Evolutionary conservation across 352 stramenopile species (phyloP).

Genomic region (Plasmopara viticola): DNA sequence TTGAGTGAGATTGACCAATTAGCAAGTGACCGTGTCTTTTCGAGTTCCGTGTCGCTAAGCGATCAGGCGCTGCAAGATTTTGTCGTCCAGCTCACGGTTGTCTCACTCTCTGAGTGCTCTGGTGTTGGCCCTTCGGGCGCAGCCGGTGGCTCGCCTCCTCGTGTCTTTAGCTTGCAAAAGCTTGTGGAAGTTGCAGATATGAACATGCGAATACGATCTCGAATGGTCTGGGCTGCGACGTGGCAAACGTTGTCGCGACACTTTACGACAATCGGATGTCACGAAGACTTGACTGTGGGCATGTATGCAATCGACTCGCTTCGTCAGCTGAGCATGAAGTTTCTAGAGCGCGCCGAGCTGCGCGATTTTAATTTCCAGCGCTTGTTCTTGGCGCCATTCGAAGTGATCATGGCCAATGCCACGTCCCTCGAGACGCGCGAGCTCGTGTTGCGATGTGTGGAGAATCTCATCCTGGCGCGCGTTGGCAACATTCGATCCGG

Average conservation of each 20-base stretch:
- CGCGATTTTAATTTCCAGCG: slow-evolving; percentile 99
- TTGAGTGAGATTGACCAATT: slow-evolving; percentile 80
- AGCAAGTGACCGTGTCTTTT: slow-evolving; percentile 89
- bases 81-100: slow-evolving; percentile 84
- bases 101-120: slow-evolving; percentile 88
- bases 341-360: slow-evolving; percentile 97
- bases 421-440: slow-evolving; percentile 82
- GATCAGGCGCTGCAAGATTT: slow-evolving; percentile 85
- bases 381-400: slow-evolving; percentile 97
- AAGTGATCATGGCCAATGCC: slow-evolving; percentile 88
- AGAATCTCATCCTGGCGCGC: slow-evolving; percentile 89
- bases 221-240: slow-evolving; percentile 97
- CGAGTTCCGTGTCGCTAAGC: slow-evolving; percentile 75
- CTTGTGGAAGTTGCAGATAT: slow-evolving; percentile 99
- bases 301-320: slow-evolving; percentile 99
- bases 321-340: slow-evolving; percentile 99
- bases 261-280: slow-evolving; percentile 95
- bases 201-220: slow-evolving; percentile 96
- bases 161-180: slow-evolving; percentile 98
- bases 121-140: slow-evolving; percentile 30
- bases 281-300: slow-evolving; percentile 94
- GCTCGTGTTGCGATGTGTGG: slow-evolving; percentile 87
- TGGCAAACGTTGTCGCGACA: slow-evolving; percentile 96
- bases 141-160: slow-evolving; percentile 56
- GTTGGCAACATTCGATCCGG: slow-evolving; percentile 87